phyloP scores from a whole-genome alignment of 495 filamentous ascomycete genomes.

The Thermochaetoides thermophila region DNA sequence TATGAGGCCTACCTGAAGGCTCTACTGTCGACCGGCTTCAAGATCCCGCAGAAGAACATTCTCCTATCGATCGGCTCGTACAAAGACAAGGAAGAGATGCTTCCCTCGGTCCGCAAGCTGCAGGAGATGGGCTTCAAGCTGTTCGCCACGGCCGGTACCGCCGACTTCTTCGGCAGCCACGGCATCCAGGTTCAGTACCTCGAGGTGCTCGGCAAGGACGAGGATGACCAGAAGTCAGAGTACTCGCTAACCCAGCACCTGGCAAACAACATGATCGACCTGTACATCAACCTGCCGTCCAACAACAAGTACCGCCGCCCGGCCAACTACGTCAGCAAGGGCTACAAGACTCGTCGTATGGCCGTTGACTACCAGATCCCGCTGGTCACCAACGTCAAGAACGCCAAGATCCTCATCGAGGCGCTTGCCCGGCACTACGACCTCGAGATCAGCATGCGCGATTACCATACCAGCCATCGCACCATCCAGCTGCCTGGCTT shows the following conservation, averaged over 20 bases:
- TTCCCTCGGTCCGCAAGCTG: conserved; percentile 81
- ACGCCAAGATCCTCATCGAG: conserved; percentile 92
- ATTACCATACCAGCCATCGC: conserved; percentile 80
- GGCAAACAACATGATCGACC: conserved; percentile 90
- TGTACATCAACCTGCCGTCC: conserved; percentile 98
- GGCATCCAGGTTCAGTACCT: conserved; percentile 81
- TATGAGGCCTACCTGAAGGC: conserved; percentile 97
- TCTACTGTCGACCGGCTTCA: conserved; percentile 88
- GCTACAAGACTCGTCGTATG: conserved; percentile 90
- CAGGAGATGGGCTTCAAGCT: conserved; percentile 82
- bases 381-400: conserved; percentile 96
- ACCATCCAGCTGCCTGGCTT: conserved; percentile 62
- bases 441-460: conserved; percentile 62
- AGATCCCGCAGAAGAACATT: conserved; percentile 91
- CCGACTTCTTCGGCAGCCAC: conserved; percentile 87
- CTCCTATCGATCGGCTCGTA: conserved; percentile 90
- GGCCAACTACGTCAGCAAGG: conserved; percentile 95
- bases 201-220: conserved; percentile 55
- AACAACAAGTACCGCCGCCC: conserved; percentile 90
- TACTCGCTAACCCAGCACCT: conserved; percentile 92
- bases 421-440: conserved; percentile 80
- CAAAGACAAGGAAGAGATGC: conserved; percentile 94
- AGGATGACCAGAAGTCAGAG: conserved; percentile 77
- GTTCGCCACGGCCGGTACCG: conserved; percentile 89
- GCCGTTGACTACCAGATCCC: conserved; percentile 97